phyloP scores from a whole-genome alignment of 2,329 filamentous ascomycete species.

The Fusarium metavorans region DNA sequence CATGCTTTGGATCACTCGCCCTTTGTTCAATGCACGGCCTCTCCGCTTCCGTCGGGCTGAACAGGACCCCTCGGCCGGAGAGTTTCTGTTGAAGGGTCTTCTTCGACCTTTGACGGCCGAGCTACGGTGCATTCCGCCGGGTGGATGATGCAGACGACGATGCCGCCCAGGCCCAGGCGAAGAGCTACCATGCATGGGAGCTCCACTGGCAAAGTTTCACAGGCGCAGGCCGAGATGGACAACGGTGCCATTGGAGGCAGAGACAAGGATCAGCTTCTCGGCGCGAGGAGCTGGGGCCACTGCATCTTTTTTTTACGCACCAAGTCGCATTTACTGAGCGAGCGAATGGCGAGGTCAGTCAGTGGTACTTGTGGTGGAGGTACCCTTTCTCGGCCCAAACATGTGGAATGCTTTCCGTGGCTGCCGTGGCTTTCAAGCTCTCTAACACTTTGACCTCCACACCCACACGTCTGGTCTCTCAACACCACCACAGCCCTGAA shows the following conservation, averaged over 20 bases:
- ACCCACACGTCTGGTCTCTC: conserved; percentile 10
- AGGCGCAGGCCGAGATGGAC: conserved; percentile 30
- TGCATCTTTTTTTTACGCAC: conserved; percentile 27
- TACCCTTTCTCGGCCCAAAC: conserved; percentile 20
- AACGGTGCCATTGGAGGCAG: conserved; percentile 19
- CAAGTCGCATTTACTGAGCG: conserved; percentile 10
- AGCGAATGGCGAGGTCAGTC: background rate
- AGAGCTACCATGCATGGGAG: conserved; percentile 4
- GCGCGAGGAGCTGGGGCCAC: conserved; percentile 37
- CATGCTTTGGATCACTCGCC: background rate
- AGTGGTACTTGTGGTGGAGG: conserved; percentile 25
- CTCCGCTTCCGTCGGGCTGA: background rate
- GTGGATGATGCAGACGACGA: conserved; percentile 19
- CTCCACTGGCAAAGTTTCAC: conserved; percentile 40
- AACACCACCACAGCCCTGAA: conserved; percentile 10
- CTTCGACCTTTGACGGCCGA: background rate
- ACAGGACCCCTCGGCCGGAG: background rate
- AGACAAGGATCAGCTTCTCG: conserved; percentile 25
- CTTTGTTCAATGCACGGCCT: conserved; percentile 2
- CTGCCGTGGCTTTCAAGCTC: conserved; percentile 26
- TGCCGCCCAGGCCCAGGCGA: background rate
- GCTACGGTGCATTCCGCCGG: conserved; percentile 3
- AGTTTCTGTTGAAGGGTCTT: background rate
- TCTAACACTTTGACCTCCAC: conserved; percentile 1
- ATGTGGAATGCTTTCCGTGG: conserved; percentile 15